Conservation (phyloP, 139 green algal genomes). For the Coelastrella sp. region DNA sequence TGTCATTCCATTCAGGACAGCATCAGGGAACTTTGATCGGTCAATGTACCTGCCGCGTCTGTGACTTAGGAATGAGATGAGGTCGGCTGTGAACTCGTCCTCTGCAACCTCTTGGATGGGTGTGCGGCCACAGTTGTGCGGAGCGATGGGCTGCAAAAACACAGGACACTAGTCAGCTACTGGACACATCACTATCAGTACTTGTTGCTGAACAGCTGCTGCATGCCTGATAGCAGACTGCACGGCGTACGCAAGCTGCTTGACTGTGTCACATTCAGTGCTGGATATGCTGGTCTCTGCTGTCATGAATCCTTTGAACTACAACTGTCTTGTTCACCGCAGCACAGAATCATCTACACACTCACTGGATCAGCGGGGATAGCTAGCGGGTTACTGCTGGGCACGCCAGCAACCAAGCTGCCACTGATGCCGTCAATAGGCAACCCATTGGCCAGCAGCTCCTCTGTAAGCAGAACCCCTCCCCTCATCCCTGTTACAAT, state of each 20-base stretch:
- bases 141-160: conserved; percentile 36
- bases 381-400: conserved; percentile 43
- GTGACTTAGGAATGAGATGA: conserved; percentile 70
- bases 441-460: conserved; percentile 44
- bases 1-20: conserved; percentile 76
- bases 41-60: conserved; percentile 52
- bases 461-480: conserved; percentile 23
- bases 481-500: conserved; percentile 47
- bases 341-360: not conserved
- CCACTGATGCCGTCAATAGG: conserved; percentile 41
- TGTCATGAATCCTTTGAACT: not conserved
- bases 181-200: no score
- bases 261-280: no score
- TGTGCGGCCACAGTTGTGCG: conserved; percentile 63
- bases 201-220: no score
- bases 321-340: not conserved
- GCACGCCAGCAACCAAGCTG: conserved; percentile 34
- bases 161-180: not conserved
- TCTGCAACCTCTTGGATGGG: conserved; percentile 67
- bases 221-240: no score
- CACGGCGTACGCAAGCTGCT: no score
- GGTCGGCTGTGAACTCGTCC: conserved; percentile 72
- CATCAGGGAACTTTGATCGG: conserved; percentile 73
- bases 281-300: not conserved
- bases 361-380: conserved; percentile 46